Conservation (phyloP, 1,139 yeast species). For the Yamadazyma epiphylla region DNA sequence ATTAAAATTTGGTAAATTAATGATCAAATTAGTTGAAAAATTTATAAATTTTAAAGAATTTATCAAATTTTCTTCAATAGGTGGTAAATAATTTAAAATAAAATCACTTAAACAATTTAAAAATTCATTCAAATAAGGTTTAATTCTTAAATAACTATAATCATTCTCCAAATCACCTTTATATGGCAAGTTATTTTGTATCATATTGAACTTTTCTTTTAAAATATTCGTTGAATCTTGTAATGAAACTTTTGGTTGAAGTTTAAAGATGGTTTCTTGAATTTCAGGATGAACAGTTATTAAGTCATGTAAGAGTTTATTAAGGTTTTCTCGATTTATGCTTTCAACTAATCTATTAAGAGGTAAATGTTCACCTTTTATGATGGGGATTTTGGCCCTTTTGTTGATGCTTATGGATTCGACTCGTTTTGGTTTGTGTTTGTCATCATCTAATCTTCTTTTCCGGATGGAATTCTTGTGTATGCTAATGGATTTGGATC, state of each 20-base stretch:
- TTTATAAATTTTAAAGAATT: constrained; percentile 67
- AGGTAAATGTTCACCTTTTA: constrained; percentile 53
- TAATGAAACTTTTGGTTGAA: constrained; percentile 60
- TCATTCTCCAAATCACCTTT: constrained; percentile 72
- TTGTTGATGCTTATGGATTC: constrained; percentile 15
- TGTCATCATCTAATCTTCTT: constrained; percentile 14
- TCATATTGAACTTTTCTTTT: constrained; percentile 40
- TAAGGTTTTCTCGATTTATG: constrained; percentile 54
- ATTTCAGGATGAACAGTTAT: constrained; percentile 63
- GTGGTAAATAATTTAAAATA: constrained; percentile 75
- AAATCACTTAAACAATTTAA: constrained; percentile 76
- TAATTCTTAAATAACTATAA: constrained; percentile 83
- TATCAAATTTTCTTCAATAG: constrained; percentile 56
- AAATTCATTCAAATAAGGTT: constrained; percentile 71
- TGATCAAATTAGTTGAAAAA: constrained; percentile 60
- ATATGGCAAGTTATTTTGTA: constrained; percentile 60
- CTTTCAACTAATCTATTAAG: constrained; percentile 63
- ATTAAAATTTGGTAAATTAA: constrained; percentile 69
- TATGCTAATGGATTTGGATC: constrained; percentile 5
- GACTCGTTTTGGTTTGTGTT: constrained; percentile 5
- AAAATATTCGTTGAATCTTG: constrained; percentile 50
- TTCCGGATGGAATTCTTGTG: constrained; percentile 7
- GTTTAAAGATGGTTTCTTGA: constrained; percentile 43
- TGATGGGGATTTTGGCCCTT: constrained; percentile 37
- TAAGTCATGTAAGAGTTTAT: constrained; percentile 47